A percentile compares a stretch with the other conserved stretches of the same genome.
These are phyloP conservation scores for Tricholoma matsutake DNA, from an alignment of 768 basidiomycete genomes.

Conservation along the genomic window DNA sequence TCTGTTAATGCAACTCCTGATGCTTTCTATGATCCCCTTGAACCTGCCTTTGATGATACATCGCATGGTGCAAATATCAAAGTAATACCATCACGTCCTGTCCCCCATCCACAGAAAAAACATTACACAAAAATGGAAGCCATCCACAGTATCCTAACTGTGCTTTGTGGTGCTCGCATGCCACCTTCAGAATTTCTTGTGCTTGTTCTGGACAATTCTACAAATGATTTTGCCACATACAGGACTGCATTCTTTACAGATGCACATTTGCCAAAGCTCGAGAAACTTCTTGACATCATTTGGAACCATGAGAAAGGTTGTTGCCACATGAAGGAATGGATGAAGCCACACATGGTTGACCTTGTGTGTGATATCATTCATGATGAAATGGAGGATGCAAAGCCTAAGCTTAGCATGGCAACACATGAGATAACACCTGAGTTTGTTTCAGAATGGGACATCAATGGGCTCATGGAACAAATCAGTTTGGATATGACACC, in stretches of 20 bases:
- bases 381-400: too few relatives aligned
- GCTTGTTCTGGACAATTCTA: background rate
- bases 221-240: background rate
- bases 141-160: background rate
- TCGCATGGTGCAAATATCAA: too few relatives aligned
- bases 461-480: too few relatives aligned
- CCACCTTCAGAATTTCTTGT: background rate
- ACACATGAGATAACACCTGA: slow-evolving; percentile 12
- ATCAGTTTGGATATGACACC: too few relatives aligned
- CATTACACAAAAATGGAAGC: too few relatives aligned
- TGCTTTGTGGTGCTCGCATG: background rate
- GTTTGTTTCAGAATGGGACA: too few relatives aligned
- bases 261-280: background rate
- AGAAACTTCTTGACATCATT: background rate
- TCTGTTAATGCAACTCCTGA: too few relatives aligned
- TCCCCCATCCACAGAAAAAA: too few relatives aligned
- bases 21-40: too few relatives aligned
- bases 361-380: too few relatives aligned
- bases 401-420: slow-evolving; percentile 13
- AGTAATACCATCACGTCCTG: too few relatives aligned
- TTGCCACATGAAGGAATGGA: slow-evolving; percentile 3
- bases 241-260: background rate
- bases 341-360: slow-evolving; percentile 12
- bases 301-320: background rate
- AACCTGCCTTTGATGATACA: too few relatives aligned